A percentile compares a stretch with the other conserved stretches of the same genome.
Conservation (phyloP, 2,329 filamentous ascomycete species). For the Tolypocladium pustulatum region DNA sequence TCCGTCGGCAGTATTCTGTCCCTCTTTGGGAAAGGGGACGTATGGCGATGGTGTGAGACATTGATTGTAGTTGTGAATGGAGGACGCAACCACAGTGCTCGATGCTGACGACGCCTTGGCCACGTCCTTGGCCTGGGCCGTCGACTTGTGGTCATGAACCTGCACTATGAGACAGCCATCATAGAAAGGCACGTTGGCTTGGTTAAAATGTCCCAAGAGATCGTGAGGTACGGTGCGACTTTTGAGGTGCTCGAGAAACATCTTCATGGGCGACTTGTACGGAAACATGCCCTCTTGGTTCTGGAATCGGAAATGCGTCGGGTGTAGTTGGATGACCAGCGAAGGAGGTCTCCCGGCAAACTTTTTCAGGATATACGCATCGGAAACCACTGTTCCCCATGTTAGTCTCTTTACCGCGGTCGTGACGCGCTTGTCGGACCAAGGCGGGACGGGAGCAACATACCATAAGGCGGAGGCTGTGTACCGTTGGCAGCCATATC, state of each 20-base stretch:
- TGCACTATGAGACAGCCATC: constrained; percentile 93
- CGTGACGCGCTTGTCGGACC: background rate
- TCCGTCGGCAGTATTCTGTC: constrained; percentile 25
- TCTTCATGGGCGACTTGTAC: constrained; percentile 85
- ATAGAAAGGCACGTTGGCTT: constrained; percentile 70
- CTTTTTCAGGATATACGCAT: constrained; percentile 73
- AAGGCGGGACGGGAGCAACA: background rate
- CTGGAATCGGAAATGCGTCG: constrained; percentile 83
- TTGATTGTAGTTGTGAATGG: constrained; percentile 84
- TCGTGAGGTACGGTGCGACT: constrained; percentile 78
- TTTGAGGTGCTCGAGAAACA: constrained; percentile 67
- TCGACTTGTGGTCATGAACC: constrained; percentile 76
- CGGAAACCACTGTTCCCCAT: constrained; percentile 51
- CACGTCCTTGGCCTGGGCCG: constrained; percentile 49
- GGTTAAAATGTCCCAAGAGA: constrained; percentile 67
- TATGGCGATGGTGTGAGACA: constrained; percentile 85
- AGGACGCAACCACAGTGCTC: constrained; percentile 59
- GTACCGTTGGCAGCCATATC: constrained; percentile 27
- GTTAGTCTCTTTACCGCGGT: background rate
- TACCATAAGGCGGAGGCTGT: constrained; percentile 45
- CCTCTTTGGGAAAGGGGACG: constrained; percentile 60
- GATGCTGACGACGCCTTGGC: constrained; percentile 38
- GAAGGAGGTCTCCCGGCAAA: constrained; percentile 68
- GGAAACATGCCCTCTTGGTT: constrained; percentile 85
- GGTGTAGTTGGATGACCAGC: constrained; percentile 74